A percentile compares a stretch with the other conserved stretches of the same genome.
Conservation (phyloP, 768 basidiomycete genomes). For the Auriscalpium orientale region DNA sequence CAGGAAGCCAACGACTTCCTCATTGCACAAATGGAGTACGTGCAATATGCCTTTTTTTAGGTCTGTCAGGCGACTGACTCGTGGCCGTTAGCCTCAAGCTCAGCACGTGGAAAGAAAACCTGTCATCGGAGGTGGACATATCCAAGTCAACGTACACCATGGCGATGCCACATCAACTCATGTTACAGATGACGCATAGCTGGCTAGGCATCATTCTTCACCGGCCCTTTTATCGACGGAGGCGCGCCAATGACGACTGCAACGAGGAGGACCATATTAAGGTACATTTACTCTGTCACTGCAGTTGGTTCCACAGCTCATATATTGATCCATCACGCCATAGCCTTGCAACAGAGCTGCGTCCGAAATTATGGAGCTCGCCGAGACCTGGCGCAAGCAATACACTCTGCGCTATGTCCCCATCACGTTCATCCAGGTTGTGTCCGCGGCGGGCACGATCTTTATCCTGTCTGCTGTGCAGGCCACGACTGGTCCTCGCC, state of each 20-base stretch:
- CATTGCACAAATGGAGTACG: conserved; percentile 15
- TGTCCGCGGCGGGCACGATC: conserved; percentile 17
- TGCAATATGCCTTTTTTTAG: neutral
- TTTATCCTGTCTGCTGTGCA: conserved; percentile 17
- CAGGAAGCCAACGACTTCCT: conserved; percentile 9
- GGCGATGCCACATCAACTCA: conserved; percentile 13
- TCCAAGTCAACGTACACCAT: conserved; percentile 3
- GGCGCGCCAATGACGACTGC: neutral
- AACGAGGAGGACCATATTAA: conserved; percentile 10
- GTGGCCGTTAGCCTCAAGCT: conserved; percentile 9
- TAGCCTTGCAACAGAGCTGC: conserved; percentile 14
- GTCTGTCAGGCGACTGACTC: neutral
- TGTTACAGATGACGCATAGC: conserved; percentile 15
- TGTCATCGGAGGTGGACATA: conserved; percentile 11
- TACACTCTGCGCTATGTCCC: conserved; percentile 14
- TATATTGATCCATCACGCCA: neutral
- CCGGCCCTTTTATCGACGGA: conserved; percentile 14
- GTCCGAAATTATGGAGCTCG: conserved; percentile 14
- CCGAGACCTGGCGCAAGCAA: conserved; percentile 6
- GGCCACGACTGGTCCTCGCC: conserved; percentile 11
- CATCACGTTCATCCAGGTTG: conserved; percentile 16
- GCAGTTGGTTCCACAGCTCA: neutral
- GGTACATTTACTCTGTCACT: neutral
- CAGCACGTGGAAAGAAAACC: conserved; percentile 12
- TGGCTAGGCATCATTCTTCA: conserved; percentile 15